Evolutionary conservation across 164 flowering plant genomes (phyloP).

Genomic region (Berberis vulgaris): DNA sequence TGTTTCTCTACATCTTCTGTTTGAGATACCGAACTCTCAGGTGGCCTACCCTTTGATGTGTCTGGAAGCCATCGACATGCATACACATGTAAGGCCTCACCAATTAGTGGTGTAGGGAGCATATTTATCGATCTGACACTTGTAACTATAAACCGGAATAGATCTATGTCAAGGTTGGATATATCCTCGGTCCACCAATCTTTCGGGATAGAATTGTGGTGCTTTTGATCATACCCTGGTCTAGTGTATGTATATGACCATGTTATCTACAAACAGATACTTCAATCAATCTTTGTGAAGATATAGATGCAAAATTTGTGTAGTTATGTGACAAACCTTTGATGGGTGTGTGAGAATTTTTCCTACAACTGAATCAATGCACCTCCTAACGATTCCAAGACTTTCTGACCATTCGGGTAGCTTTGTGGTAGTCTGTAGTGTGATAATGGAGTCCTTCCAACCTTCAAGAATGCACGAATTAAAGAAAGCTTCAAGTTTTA

Average conservation of each 20-base stretch:
- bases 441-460: conserved; percentile 77
- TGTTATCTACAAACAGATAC: conserved; percentile 39
- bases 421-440: conserved; percentile 42
- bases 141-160: conserved; percentile 48
- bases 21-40: conserved; percentile 28
- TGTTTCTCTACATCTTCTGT: conserved; percentile 22
- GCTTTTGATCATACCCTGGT: conserved; percentile 53
- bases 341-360: conserved; percentile 61
- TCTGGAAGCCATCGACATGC: conserved; percentile 65
- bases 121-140: conserved; percentile 40
- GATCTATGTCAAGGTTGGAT: conserved; percentile 56
- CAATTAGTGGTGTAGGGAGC: conserved; percentile 65
- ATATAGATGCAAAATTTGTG: neutral
- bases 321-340: conserved; percentile 30
- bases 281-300: neutral
- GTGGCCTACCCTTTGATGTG: conserved; percentile 16
- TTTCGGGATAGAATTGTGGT: conserved; percentile 52
- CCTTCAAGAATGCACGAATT: conserved; percentile 74
- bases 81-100: conserved; percentile 89
- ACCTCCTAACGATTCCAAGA: conserved; percentile 57
- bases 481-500: conserved; percentile 74
- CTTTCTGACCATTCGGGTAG: conserved; percentile 66
- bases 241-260: conserved; percentile 93
- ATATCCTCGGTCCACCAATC: conserved; percentile 99
- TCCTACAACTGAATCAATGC: conserved; percentile 67